Evolutionary conservation across 257 asterid species (phyloP).

Genomic region (Petrea volubilis): DNA sequence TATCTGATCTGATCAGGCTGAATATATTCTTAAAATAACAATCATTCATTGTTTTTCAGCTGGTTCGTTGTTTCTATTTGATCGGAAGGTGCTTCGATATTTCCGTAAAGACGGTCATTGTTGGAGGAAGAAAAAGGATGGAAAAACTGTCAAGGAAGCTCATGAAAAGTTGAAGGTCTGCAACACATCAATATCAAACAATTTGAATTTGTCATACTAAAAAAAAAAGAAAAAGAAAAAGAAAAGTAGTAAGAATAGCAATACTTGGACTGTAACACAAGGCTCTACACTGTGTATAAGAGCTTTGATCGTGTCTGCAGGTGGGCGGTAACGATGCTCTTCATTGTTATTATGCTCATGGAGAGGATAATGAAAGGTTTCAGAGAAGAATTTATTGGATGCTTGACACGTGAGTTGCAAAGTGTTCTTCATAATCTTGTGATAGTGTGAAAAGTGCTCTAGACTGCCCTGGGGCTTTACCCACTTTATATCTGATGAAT

Average conservation of each 20-base stretch:
- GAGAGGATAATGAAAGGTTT: slow-evolving; percentile 32
- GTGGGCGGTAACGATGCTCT: slow-evolving; percentile 33
- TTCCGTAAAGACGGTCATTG: too few species aligned
- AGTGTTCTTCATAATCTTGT: neutral
- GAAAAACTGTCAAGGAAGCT: too few species aligned
- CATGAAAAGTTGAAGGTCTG: too few species aligned
- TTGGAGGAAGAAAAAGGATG: too few species aligned
- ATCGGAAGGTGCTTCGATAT: too few species aligned
- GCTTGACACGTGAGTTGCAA: slow-evolving; percentile 29
- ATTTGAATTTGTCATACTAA: neutral
- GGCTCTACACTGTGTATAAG: neutral
- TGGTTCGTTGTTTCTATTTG: too few species aligned
- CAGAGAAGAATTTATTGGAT: slow-evolving; percentile 41
- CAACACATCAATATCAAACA: neutral
- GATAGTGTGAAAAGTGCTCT: neutral
- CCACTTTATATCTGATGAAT: neutral
- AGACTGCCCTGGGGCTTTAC: neutral
- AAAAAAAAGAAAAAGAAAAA: too few species aligned
- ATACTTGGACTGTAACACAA: neutral
- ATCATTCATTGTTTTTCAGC: slow-evolving; percentile 7
- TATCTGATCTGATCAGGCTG: neutral
- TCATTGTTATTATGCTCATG: slow-evolving; percentile 39
- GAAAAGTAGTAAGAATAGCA: too few species aligned
- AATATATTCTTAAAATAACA: neutral
- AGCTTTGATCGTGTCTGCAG: slow-evolving; percentile 4